Base-by-base conservation (phyloP, 176 grass and related monocot species). In the Carex cristatella region DNA sequence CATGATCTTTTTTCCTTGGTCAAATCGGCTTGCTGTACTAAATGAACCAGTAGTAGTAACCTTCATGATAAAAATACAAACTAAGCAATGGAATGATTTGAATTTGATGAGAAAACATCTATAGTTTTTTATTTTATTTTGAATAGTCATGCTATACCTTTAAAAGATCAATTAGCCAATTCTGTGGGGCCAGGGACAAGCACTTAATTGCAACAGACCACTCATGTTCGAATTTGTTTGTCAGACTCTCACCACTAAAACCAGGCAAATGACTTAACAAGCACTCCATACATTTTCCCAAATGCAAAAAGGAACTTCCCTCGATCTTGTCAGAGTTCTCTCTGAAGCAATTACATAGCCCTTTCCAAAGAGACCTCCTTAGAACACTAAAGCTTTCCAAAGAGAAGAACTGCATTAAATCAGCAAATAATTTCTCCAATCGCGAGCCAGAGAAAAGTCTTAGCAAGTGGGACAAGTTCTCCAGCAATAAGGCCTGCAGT, bases 311-410 rank as follows among this genome's bases (percentile, higher is more conserved):
- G 75, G 42, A 77, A 56, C 73, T 77, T 4, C 6, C 51, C 42
- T 63, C 66, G 44, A 73, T 60, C 31, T 90, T 91, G 86, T 89
- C 80, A 81, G 86, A 88, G 63, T 84, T 62, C 63, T 94, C 93
- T 67, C 58, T 64, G 28, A 98, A 84, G 58, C 82, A 95, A 64
- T 85, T 77, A 61, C 37, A 81, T 84, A 94, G 79, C 32, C 96
- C 93, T 80, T 92, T 86, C 96, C 93, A 95, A 84, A 95, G 90
- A 5, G 88, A 93, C 85, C 90, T 88, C 89, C 90, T 95, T 86
- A 95, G 66, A 80, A 83, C 65, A 73, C 86, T 95, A 90, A 73
- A 89, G 79, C 90, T 86, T 76, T 90, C 85, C 81, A 84, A 90
- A 91, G 44, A 89, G 60, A 98, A 89, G 70, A 93, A 95, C 69